These are phyloP conservation scores for Fallopia convolvulus DNA, from an alignment of 148 eudicot genomes.

Conservation along the genomic window DNA sequence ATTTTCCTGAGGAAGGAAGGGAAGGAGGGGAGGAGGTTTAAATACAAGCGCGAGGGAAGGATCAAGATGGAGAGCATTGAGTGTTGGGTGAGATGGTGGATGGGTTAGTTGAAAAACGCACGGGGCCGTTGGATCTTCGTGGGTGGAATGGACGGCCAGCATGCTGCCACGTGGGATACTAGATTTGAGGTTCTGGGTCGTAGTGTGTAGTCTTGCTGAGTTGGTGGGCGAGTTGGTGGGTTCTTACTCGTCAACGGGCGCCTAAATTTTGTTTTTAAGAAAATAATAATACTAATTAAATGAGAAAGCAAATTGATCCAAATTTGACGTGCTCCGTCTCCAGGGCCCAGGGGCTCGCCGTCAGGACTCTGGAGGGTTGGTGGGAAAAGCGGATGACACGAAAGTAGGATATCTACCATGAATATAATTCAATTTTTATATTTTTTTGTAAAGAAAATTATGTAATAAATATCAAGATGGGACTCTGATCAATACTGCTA, in stretches of 20 bases:
- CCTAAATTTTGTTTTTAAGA: background rate
- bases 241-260: background rate
- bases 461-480: too few species aligned
- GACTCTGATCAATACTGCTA: too few species aligned
- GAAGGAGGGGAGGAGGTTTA: slow-evolving; percentile 2
- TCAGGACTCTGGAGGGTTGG: background rate
- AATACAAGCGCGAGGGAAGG: slow-evolving; percentile 2
- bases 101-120: slow-evolving; percentile 18
- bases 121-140: slow-evolving; percentile 17
- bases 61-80: background rate
- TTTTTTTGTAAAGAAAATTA: too few species aligned
- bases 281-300: background rate
- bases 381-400: background rate
- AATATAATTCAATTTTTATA: too few species aligned
- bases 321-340: background rate
- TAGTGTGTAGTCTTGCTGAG: background rate
- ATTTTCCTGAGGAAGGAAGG: background rate
- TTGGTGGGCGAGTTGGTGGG: slow-evolving; percentile 3
- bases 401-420: background rate
- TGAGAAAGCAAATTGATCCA: background rate
- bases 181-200: background rate
- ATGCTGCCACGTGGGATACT: slow-evolving; percentile 8
- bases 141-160: background rate
- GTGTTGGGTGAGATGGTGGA: slow-evolving; percentile 7
- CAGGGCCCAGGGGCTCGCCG: background rate